phyloP scores from a whole-genome alignment of 179 eudicot genomes.

The Camellia oleifera region DNA sequence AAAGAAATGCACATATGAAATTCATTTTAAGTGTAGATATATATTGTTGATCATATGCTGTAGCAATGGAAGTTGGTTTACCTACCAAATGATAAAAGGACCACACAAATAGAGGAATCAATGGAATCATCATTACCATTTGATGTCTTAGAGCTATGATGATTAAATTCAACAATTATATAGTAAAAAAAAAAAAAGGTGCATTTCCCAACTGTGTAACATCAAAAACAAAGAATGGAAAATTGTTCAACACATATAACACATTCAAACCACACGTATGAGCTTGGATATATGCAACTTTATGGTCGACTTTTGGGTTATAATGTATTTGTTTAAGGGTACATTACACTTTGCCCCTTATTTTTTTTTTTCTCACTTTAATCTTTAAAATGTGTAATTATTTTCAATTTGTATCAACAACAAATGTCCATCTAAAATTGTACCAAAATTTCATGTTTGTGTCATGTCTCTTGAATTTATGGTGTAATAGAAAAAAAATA shows the following conservation, averaged over 20 bases:
- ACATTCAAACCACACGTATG: too few relatives aligned
- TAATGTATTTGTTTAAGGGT: too few relatives aligned
- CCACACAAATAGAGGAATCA: neutral
- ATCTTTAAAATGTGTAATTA: too few relatives aligned
- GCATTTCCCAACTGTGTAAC: neutral
- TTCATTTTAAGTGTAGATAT: neutral
- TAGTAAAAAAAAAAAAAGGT: neutral
- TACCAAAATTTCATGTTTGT: too few relatives aligned
- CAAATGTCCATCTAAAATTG: too few relatives aligned
- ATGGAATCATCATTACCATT: conserved; percentile 10
- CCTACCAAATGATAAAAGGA: neutral
- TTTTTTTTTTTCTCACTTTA: too few relatives aligned
- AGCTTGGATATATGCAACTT: too few relatives aligned
- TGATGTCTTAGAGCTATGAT: neutral
- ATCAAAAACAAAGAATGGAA: neutral
- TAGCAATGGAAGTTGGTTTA: neutral
- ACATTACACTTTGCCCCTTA: too few relatives aligned
- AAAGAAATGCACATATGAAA: neutral
- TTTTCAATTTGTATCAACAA: too few relatives aligned
- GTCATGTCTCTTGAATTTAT: too few relatives aligned
- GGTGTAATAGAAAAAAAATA: too few relatives aligned
- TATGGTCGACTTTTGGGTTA: neutral
- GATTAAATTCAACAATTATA: neutral
- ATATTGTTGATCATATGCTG: neutral
- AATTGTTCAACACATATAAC: neutral